A percentile compares a stretch with the other conserved stretches of the same genome.
These are phyloP conservation scores for Begonia peltatifolia DNA, from an alignment of 306 rosid genomes.

Conservation along the genomic window DNA sequence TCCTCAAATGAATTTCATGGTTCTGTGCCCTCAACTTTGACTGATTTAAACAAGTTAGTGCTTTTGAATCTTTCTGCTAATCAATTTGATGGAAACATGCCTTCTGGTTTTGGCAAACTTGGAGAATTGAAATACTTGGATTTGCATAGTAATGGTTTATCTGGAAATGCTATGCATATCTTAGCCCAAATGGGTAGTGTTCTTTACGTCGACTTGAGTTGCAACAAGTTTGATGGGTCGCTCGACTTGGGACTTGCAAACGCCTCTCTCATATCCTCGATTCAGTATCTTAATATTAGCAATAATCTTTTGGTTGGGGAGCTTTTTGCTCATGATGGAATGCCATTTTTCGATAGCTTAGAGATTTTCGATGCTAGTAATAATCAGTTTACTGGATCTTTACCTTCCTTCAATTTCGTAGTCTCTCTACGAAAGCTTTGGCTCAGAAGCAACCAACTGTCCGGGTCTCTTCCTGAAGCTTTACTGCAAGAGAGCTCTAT, in stretches of 20 bases:
- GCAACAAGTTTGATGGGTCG: conserved; percentile 51
- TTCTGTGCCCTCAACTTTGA: conserved; percentile 22
- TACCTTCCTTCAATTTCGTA: conserved; percentile 57
- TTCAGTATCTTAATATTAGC: conserved; percentile 49
- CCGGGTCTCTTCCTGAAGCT: conserved; percentile 52
- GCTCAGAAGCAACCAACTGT: conserved; percentile 46
- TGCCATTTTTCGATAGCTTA: conserved; percentile 69
- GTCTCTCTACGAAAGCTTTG: conserved; percentile 57
- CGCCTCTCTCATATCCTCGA: conserved; percentile 35
- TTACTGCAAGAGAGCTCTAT: conserved; percentile 56
- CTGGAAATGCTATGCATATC: conserved; percentile 45
- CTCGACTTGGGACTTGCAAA: conserved; percentile 50
- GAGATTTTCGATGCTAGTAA: conserved; percentile 68
- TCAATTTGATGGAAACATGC: conserved; percentile 39
- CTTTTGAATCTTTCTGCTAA: conserved; percentile 57
- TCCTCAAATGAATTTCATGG: conserved; percentile 49
- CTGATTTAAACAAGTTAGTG: conserved; percentile 20
- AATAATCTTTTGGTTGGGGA: conserved; percentile 50
- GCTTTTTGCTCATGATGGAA: conserved; percentile 68
- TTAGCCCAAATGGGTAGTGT: conserved; percentile 46
- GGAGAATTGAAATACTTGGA: conserved; percentile 35
- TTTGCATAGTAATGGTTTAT: conserved; percentile 34
- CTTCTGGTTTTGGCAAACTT: conserved; percentile 38
- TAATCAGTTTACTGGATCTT: conserved; percentile 43
- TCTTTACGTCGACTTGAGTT: conserved; percentile 51